Base-by-base conservation (phyloP, 2,329 filamentous ascomycete species). In the Cercospora zeae-maydis region DNA sequence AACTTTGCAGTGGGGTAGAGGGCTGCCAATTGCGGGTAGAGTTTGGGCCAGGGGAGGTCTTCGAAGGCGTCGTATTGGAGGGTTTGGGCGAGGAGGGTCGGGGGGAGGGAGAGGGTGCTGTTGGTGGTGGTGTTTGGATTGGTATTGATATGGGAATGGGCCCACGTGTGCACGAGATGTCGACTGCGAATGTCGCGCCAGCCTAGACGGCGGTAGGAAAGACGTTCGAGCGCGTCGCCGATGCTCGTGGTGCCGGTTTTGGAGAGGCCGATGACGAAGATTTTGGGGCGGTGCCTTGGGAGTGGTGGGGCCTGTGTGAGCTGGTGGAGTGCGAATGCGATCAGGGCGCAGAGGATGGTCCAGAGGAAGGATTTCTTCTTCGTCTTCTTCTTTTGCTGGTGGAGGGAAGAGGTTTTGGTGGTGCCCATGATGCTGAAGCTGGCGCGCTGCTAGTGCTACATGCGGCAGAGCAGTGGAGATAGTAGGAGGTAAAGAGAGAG, bases 171-270 rank as follows among this genome's bases (percentile, higher is more conserved):
- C 13, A 72, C 69, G 54, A 73, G 63, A 45, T 72, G 70, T 4
- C 72, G 68, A 34, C 67, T 70, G n/a, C 72, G 67, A 36, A 73
- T 69, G 62, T 73, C 71, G 61, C 71, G 69, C 72, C 72, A 74
- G 53, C 71, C 71, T 19, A 74, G 64, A 1, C 71, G 69, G n/a
- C 71, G 68, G 61, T 73, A 73, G 19, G 69, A 68, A 5, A 74
- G 63, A 3, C 67, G 66, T 13, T 69, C 69, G 16, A 73, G 69
- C 4, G 71, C 72, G 63, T 74, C 70, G 63, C 72, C 72, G 36
- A 74, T 72, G 16, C 69, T 70, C 7, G 68, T 72, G 21, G 72
- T 73, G 34, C 70, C 70, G 33, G 71, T 73, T 45, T 73, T 72
- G 7, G 72, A 74, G 27, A 74, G 66, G 21, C 71, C 72, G 36